Base-by-base conservation (phyloP, 1,139 yeast genomes). In the Wickerhamomyces sp. region DNA sequence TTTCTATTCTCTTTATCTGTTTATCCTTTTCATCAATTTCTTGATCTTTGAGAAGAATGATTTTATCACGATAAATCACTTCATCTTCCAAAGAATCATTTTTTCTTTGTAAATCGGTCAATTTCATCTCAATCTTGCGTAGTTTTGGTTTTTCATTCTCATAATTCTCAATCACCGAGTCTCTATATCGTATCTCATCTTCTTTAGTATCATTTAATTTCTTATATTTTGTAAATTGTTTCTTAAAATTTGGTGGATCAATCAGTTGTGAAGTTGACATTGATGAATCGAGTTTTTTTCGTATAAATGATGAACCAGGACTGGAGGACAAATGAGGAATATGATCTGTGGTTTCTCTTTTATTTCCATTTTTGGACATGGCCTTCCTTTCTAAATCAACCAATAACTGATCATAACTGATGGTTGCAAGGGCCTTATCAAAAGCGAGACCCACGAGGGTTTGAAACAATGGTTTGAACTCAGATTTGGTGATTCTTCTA, bases 401-500 rank as follows among this genome's bases (percentile, higher is more conserved):
- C 10, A 39, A 13, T 3, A 29, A 26, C 27, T 18, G 9, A 39
- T 43, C 43, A 32, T 41, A 37, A 39, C 42, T 33, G 32, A 50
- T 49, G 6, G 45, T 41, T 10, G 45, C 47, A 39, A 46, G 55
- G 34, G 49, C 62, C 46, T 37, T 53, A 47, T 34, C 51, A 51
- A 50, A 62, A 41, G 46, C 56, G 37, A 43, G 50, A 36, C 48
- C 69, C 56, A 40, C 56, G 45, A 47, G 56, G 38, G 45, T 57
- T 53, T 41, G 55, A 39, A 66, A 64, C 31, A 62, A 47, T n/a
- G 56, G 54, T 33, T 50, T 49, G 49, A 67, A 63, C 29, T 61
- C 64, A 7, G 57, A 53, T 46, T 60, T 66, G 42, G 59, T 55
- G 2, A 67, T 53, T 41, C 62, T 61, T 40, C 54, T 52, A 37